Conservation (phyloP, 2,329 filamentous ascomycete species). For the Pestalotiopsis fici region DNA sequence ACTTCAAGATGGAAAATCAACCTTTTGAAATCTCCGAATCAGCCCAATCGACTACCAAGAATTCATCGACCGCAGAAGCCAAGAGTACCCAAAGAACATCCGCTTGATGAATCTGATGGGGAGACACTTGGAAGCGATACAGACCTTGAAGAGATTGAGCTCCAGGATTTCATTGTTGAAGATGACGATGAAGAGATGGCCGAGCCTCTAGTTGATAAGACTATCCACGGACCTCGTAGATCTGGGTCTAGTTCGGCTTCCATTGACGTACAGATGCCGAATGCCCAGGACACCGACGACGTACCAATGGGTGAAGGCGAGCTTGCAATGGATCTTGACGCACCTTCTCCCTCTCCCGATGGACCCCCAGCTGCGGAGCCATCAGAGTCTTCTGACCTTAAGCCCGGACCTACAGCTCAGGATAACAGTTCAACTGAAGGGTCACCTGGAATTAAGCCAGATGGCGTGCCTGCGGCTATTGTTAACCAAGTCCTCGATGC, state of each 20-base stretch:
- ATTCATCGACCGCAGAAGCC: conserved; percentile 20
- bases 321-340: background rate
- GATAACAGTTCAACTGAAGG: background rate
- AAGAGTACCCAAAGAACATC: conserved; percentile 19
- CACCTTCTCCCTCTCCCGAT: background rate
- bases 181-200: conserved; percentile 23
- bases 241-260: background rate
- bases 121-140: conserved; percentile 53
- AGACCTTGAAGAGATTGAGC: conserved; percentile 37
- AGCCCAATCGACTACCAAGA: conserved; percentile 36
- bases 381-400: background rate
- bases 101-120: conserved; percentile 37
- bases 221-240: background rate
- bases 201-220: background rate
- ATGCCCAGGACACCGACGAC: background rate
- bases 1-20: conserved; percentile 51
- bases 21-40: conserved; percentile 41
- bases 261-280: background rate
- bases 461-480: background rate
- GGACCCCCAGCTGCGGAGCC: background rate
- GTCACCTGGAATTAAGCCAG: background rate
- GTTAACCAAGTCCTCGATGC: background rate
- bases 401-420: background rate
- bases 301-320: background rate
- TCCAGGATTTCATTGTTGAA: conserved; percentile 51